Conservation (phyloP, 805 yeast genomes). For the Ogataea salicorniae region DNA sequence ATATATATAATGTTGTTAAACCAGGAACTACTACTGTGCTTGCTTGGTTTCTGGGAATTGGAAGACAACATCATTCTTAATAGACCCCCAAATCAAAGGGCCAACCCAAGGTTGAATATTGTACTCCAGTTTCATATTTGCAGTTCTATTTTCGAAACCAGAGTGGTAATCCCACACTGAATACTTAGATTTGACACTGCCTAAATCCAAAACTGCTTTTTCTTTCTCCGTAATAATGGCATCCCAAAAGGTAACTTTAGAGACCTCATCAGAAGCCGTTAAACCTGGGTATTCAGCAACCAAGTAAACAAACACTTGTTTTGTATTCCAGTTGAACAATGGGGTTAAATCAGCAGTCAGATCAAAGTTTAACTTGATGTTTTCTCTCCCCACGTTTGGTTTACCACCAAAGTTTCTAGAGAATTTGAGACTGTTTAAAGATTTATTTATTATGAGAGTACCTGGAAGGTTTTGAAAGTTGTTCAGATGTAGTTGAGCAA, state of each 20-base stretch:
- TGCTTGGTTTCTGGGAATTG: conserved; percentile 16
- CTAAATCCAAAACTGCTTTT: conserved; percentile 52
- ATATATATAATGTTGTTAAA: neutral
- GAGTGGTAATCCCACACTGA: conserved; percentile 82
- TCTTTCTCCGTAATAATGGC: conserved; percentile 57
- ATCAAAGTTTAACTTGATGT: conserved; percentile 66
- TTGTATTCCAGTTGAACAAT: conserved; percentile 94
- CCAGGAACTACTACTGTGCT: neutral
- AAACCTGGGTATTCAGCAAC: conserved; percentile 72
- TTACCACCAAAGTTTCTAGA: conserved; percentile 49
- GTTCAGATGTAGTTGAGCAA: conserved; percentile 41
- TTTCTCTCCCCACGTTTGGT: conserved; percentile 68
- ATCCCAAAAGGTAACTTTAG: conserved; percentile 86
- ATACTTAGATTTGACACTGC: conserved; percentile 62
- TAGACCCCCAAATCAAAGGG: conserved; percentile 63
- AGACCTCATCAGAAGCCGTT: conserved; percentile 32
- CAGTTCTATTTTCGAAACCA: conserved; percentile 55
- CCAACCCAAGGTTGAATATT: conserved; percentile 92
- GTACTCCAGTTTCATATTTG: conserved; percentile 74
- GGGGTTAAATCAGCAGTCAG: conserved; percentile 69
- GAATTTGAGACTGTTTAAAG: conserved; percentile 19
- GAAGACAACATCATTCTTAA: conserved; percentile 24
- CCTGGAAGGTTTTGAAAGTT: conserved; percentile 40
- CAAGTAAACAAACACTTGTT: conserved; percentile 87
- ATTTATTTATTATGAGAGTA: conserved; percentile 13